Evolutionary conservation across 1,139 yeast species (phyloP).

Genomic region (Yamadazyma spencermartinsiae): DNA sequence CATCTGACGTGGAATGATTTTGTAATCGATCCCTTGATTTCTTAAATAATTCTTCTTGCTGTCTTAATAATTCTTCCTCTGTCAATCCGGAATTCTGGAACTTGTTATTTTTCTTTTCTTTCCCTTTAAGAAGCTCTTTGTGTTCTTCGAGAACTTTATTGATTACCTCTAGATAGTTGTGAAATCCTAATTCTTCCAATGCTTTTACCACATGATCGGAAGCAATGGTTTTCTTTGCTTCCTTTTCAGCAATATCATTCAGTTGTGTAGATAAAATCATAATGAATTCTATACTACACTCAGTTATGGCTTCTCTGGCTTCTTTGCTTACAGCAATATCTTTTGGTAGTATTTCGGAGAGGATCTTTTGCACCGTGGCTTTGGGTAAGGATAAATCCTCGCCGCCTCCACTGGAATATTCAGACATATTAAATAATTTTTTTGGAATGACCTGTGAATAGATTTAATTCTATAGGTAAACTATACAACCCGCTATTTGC

Average conservation of each 20-base stretch:
- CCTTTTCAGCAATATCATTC: slow-evolving; percentile 95
- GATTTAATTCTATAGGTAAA: too few species aligned
- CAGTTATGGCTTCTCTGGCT: slow-evolving; percentile 92
- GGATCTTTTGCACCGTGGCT: slow-evolving; percentile 95
- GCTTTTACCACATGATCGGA: slow-evolving; percentile 96
- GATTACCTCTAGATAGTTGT: slow-evolving; percentile 78
- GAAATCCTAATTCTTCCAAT: slow-evolving; percentile 82
- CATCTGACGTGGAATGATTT: slow-evolving; percentile 15
- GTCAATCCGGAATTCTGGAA: slow-evolving; percentile 89
- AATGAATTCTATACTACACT: slow-evolving; percentile 93
- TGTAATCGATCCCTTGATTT: slow-evolving; percentile 80
- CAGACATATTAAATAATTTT: slow-evolving; percentile 29
- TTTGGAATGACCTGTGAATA: too few species aligned
- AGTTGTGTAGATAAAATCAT: slow-evolving; percentile 93
- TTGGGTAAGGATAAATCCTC: slow-evolving; percentile 52
- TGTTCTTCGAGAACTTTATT: slow-evolving; percentile 83
- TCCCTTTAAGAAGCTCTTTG: slow-evolving; percentile 82
- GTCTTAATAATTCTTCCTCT: slow-evolving; percentile 87
- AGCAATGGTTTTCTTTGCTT: slow-evolving; percentile 93
- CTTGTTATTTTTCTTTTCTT: slow-evolving; percentile 90
- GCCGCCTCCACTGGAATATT: slow-evolving; percentile 32
- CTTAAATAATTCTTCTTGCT: slow-evolving; percentile 91
- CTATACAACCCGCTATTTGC: neutral
- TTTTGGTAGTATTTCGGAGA: slow-evolving; percentile 82
- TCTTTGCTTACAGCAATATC: slow-evolving; percentile 90